Percentiles rank a stretch among this genome's conserved stretches.
Evolutionary conservation across 208 protist species (phyloP).

Genomic region (Leishmania martiniquensis): DNA sequence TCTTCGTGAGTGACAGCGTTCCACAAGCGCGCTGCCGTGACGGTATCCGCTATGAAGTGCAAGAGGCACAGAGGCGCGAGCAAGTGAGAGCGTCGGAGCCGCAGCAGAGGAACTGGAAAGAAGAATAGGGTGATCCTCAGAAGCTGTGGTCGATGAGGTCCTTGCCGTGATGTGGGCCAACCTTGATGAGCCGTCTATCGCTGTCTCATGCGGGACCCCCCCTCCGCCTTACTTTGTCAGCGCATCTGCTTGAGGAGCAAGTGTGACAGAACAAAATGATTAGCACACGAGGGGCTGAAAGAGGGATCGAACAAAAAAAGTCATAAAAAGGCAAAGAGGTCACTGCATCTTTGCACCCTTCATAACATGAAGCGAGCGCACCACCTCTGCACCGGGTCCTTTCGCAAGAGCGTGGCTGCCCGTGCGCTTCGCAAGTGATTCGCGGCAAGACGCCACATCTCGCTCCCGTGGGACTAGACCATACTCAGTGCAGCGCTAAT

Average conservation of each 20-base stretch:
- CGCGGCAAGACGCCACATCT: background rate
- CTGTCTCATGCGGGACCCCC: background rate
- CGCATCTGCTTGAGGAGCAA: background rate
- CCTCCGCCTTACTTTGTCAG: too few relatives aligned
- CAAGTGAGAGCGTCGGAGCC: background rate
- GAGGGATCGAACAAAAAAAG: background rate
- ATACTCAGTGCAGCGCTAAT: constrained; percentile 48
- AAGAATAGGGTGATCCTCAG: background rate
- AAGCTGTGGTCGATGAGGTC: background rate
- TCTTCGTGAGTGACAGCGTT: background rate
- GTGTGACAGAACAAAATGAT: background rate
- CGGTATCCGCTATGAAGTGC: background rate
- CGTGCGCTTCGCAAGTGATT: background rate
- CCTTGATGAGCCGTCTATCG: background rate
- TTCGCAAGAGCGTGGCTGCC: background rate
- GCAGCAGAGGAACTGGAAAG: background rate
- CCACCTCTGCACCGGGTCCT: background rate
- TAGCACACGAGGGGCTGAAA: background rate
- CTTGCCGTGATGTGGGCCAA: background rate
- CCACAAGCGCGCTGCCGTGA: background rate
- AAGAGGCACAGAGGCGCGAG: background rate
- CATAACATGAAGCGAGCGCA: background rate
- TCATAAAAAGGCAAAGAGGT: background rate
- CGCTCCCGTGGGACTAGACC: constrained; percentile 8
- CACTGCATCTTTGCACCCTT: background rate